Conservation (phyloP, 106 monocot genomes). For the Agapanthus africanus region DNA sequence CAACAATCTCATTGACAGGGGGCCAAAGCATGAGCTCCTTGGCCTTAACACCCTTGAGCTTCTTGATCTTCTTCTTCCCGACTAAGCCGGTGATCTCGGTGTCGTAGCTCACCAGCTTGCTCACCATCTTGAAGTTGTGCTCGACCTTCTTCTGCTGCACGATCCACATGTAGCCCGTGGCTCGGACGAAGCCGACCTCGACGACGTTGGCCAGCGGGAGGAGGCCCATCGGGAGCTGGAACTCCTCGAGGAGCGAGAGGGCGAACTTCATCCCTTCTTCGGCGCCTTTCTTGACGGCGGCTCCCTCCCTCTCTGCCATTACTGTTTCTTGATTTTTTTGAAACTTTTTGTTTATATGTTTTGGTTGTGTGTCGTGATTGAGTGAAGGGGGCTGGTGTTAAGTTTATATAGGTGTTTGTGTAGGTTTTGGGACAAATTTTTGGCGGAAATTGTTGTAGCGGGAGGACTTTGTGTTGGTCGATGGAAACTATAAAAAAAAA, state of each 20-base stretch:
- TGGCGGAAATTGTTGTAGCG: not conserved
- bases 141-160: slow-evolving; percentile 30
- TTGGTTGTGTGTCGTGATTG: not conserved
- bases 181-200: slow-evolving; percentile 27
- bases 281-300: slow-evolving; percentile 7
- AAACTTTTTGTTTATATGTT: not conserved
- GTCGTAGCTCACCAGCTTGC: slow-evolving; percentile 42
- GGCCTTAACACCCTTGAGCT: slow-evolving; percentile 44
- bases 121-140: slow-evolving; percentile 33
- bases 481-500: no score
- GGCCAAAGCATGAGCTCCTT: slow-evolving; percentile 43
- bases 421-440: no score
- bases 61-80: slow-evolving; percentile 21
- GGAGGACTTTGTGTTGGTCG: not conserved
- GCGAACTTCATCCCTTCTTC: slow-evolving; percentile 32
- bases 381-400: not conserved
- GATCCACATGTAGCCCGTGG: slow-evolving; percentile 44
- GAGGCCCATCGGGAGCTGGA: slow-evolving; percentile 31
- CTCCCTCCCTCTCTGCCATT: slow-evolving; percentile 30
- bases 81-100: slow-evolving; percentile 26
- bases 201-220: slow-evolving; percentile 27
- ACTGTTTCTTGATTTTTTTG: not conserved
- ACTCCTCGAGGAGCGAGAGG: slow-evolving; percentile 24
- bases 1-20: slow-evolving; percentile 27
- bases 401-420: no score